Evolutionary conservation across 192 early-diverging fungal species (phyloP), one percentile per base, ranked within the genome.

Genomic region (Martensiomyces pterosporus): DNA sequence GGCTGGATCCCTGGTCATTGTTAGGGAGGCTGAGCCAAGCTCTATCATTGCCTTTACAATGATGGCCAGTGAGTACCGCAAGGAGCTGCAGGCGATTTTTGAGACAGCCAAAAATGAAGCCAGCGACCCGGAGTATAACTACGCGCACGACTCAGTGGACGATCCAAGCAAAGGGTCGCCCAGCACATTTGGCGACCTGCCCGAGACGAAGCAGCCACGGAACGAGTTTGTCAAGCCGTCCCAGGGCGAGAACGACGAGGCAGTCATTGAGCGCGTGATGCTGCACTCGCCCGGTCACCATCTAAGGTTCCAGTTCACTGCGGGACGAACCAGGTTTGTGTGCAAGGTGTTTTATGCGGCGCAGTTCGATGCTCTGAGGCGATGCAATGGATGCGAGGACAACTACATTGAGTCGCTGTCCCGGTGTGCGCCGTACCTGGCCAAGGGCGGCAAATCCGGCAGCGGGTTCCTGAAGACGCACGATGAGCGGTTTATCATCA

Each of bases 311-410:
- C 76, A 81, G 22, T 90, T 91, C 36, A 76, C 80, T 17, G 86
- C 89, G 39, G 88, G 84, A 1, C 77, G 80, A 12, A 86, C 87
- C 8, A 83, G 82, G 50, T 79, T 97, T 39, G 77, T 82, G 46
- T 97, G 94, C 81, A 89, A 89, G 49, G 86, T 92, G 9, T 95
- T 87, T 61, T 97, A 84, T 64, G 83, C 90, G 9, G 87, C 91
- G 55, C 89, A 97, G 65, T 97, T 97, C 60, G 91, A 95, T 64
- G 88, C 84, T 0, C 56, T 97, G 42, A 79, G 94, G 16, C 79
- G 84, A 6, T 85, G 87, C 41, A 89, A 89, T 47, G 90, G 87
- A 7, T 86, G 88, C 40, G 89, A 91, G 22, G 82, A 85, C 40
- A 83, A 77, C 26, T 95, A 84, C 54, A 82, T 92, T 21, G 83